Conservation (phyloP, 2,329 filamentous ascomycete genomes). For the Aspergillus neotritici region DNA sequence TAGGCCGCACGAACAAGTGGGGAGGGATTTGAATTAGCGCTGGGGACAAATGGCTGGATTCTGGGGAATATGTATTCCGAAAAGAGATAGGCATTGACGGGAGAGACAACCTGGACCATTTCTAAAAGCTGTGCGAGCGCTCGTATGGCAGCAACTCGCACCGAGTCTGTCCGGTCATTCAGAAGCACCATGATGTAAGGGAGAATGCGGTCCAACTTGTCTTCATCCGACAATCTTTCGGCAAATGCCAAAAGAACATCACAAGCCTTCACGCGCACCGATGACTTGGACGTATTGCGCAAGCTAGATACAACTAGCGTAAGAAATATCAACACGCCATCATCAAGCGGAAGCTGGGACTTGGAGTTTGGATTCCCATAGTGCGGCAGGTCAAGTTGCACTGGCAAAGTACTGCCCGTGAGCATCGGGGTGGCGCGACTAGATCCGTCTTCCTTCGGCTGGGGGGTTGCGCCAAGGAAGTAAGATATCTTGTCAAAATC, state of each 20-base stretch:
- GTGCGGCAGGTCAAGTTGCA: conserved; percentile 80
- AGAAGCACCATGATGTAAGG: conserved; percentile 83
- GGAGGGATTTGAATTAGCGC: conserved; percentile 51
- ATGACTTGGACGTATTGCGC: conserved; percentile 79
- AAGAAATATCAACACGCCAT: conserved; percentile 88
- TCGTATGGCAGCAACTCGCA: conserved; percentile 77
- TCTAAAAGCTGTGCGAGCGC: conserved; percentile 84
- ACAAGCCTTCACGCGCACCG: conserved; percentile 82
- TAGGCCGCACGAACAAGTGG: conserved; percentile 81
- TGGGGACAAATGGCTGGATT: conserved; percentile 53
- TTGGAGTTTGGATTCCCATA: conserved; percentile 66
- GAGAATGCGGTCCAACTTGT: conserved; percentile 86
- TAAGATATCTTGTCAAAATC: conserved; percentile 98
- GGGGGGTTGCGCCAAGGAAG: conserved; percentile 71
- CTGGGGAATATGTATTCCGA: conserved; percentile 60
- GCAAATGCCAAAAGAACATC: conserved; percentile 89
- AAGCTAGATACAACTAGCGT: conserved; percentile 83
- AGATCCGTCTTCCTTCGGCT: conserved; percentile 34
- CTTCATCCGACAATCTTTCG: conserved; percentile 86
- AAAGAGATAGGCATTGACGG: conserved; percentile 62
- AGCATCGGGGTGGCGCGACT: conserved; percentile 28
- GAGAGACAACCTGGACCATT: conserved; percentile 80
- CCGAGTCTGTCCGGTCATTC: conserved; percentile 74
- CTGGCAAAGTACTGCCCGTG: conserved; percentile 51
- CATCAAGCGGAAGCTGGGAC: conserved; percentile 62